Percentiles rank a stretch among this genome's conserved stretches.
These are phyloP conservation scores for Zymoseptoria ardabiliae DNA, from an alignment of 2,329 filamentous ascomycete genomes.

Conservation along the genomic window DNA sequence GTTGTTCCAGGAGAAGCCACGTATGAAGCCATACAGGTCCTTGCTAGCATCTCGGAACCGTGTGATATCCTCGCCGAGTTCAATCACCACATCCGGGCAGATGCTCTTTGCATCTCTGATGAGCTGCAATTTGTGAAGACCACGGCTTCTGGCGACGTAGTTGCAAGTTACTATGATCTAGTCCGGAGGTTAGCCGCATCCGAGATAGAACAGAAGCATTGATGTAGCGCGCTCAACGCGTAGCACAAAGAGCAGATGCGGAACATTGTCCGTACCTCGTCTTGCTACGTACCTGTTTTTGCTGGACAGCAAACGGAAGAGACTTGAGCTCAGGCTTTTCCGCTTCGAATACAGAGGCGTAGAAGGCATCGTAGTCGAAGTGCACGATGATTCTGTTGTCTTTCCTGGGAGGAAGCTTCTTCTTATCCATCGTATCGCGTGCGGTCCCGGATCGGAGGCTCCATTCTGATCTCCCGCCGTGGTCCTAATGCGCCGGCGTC, in stretches of 20 bases:
- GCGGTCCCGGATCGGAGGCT: neutral
- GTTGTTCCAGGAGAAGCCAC: constrained; percentile 66
- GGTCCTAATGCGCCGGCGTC: neutral
- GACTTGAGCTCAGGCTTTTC: constrained; percentile 66
- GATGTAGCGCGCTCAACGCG: neutral
- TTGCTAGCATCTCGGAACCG: constrained; percentile 84
- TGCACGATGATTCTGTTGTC: constrained; percentile 69
- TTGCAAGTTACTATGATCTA: constrained; percentile 70
- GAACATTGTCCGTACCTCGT: neutral
- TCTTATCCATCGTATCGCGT: constrained; percentile 15
- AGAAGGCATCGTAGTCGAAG: constrained; percentile 91
- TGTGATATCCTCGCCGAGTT: constrained; percentile 79
- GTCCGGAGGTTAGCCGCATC: neutral
- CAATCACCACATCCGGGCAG: constrained; percentile 77
- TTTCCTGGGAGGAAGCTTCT: constrained; percentile 35
- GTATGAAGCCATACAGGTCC: constrained; percentile 64
- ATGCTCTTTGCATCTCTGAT: constrained; percentile 70
- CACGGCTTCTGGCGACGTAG: constrained; percentile 71
- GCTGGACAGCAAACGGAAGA: constrained; percentile 74
- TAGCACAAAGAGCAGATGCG: neutral
- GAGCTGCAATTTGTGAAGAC: constrained; percentile 73
- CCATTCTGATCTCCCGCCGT: neutral
- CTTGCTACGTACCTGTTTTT: constrained; percentile 68
- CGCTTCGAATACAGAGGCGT: constrained; percentile 82
- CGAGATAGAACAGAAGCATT: neutral